Evolutionary conservation across 2,329 filamentous ascomycete species (phyloP).

Genomic region (Thermothelomyces thermophilus): DNA sequence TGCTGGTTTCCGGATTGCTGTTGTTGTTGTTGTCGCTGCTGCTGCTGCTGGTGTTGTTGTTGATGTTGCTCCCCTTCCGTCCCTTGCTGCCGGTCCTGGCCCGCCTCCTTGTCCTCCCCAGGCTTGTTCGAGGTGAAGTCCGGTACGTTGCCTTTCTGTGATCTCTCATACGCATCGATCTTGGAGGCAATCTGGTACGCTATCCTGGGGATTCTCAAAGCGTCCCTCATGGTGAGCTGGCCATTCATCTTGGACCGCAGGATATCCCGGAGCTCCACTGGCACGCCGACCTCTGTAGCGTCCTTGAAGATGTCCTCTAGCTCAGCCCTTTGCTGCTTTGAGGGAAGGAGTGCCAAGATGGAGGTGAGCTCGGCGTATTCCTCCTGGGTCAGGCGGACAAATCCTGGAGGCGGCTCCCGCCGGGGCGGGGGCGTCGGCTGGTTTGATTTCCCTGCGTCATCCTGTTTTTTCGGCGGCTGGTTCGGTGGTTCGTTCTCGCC

Average conservation of each 20-base stretch:
- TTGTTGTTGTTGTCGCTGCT: conserved; percentile 22
- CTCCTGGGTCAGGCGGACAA: conserved; percentile 40
- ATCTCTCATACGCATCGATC: conserved; percentile 11
- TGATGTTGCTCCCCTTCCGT: conserved; percentile 9
- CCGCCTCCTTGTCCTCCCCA: conserved; percentile 16
- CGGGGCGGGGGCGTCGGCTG: neutral
- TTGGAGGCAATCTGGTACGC: conserved; percentile 49
- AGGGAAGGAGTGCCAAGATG: conserved; percentile 53
- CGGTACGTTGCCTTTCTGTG: conserved; percentile 6
- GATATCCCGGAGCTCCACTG: conserved; percentile 57
- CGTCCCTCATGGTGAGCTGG: conserved; percentile 36
- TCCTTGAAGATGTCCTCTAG: conserved; percentile 55
- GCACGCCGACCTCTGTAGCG: conserved; percentile 63
- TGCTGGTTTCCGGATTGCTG: conserved; percentile 15
- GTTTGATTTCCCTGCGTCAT: conserved; percentile 1
- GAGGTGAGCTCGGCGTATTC: conserved; percentile 48
- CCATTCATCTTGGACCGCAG: conserved; percentile 52
- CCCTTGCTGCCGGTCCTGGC: conserved; percentile 21
- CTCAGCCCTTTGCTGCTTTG: conserved; percentile 45
- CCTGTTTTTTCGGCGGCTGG: conserved; percentile 5
- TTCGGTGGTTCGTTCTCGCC: conserved; percentile 13
- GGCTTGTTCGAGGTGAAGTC: conserved; percentile 25
- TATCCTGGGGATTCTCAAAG: conserved; percentile 54
- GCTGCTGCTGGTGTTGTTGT: conserved; percentile 16
- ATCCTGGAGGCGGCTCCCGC: conserved; percentile 36